Base-by-base conservation (phyloP, 768 basidiomycete species). In the Imleria badia region DNA sequence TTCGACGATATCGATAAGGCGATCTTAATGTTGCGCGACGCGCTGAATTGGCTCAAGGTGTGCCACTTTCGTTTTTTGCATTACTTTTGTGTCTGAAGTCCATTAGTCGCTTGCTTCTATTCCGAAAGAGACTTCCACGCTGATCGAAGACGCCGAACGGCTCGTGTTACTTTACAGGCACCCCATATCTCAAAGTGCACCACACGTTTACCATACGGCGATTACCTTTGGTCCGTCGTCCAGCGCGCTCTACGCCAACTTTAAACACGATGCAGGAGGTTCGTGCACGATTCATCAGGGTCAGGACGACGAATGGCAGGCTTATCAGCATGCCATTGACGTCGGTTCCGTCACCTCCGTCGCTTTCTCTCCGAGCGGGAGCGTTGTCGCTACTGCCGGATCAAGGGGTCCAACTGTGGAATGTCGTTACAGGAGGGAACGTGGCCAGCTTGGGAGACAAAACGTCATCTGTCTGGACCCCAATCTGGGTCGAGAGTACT, bases 391-490 rank as follows among this genome's bases (percentile, higher is more conserved):
- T 4, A 58, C 62, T 8, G 55, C 55, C 5, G 54, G 36, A 52
- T 11, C 48, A 62, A 19, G 54, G 55, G 1, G 55, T 64, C 30
- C 63, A 54, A 14, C 3, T 64, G 13, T 64, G 63, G 63, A 58
- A 55, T 23, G 30, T 45, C 19, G 35, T 58, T 19, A 58, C 60
- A 3, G 56, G 60, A 6, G 53, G 40, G 7, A 59, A 59, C 26
- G 23, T 62, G 2, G 56, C 61, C 2, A 55, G 51, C 11, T 45
- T 62, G 12, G 61, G 60, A 20, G 45, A 55, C 39, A 31, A 20
- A 2, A 35, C 36, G 1, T 51, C 60, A 11, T 58, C 60, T 13
- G 1, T 58, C 9, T 29, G 60, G 61, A 62, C 20, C 54, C 60
- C 13, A 48, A 19, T 19, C 33, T 60, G 1, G 60, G 60, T 11